phyloP scores from a whole-genome alignment of 2,329 filamentous ascomycete genomes.

The Aureobasidium sp. region DNA sequence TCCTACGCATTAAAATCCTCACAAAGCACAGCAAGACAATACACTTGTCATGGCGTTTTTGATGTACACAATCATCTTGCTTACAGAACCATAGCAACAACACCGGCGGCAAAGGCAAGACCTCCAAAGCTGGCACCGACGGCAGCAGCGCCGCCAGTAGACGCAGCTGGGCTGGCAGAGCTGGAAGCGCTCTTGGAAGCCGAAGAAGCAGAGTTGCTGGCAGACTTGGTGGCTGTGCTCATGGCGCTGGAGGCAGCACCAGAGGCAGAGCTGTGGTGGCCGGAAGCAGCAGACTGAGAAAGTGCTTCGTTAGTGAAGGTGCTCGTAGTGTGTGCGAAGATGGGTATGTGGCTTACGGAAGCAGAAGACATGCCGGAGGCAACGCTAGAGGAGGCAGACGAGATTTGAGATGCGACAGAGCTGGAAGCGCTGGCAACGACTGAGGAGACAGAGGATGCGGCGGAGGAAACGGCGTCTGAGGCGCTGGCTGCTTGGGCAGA shows the following conservation, averaged over 20 bases:
- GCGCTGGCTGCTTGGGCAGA: slow-evolving; percentile 22
- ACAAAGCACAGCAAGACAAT: background rate
- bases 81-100: slow-evolving; percentile 26
- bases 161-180: slow-evolving; percentile 22
- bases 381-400: background rate
- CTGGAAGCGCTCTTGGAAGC: slow-evolving; percentile 50
- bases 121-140: slow-evolving; percentile 34
- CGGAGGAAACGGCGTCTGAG: slow-evolving; percentile 3
- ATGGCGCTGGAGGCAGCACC: background rate
- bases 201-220: slow-evolving; percentile 10
- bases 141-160: slow-evolving; percentile 29
- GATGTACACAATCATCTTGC: background rate
- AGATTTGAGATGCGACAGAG: background rate
- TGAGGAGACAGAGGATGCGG: slow-evolving; percentile 15
- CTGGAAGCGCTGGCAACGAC: background rate
- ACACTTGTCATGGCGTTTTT: background rate
- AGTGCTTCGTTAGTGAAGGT: background rate
- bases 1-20: background rate
- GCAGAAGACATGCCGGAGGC: background rate
- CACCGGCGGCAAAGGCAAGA: slow-evolving; percentile 32
- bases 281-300: background rate
- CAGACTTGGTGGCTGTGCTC: slow-evolving; percentile 16
- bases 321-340: background rate
- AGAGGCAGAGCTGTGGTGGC: background rate
- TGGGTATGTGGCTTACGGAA: slow-evolving; percentile 35